Percentiles rank a stretch among this genome's conserved stretches.
These are phyloP conservation scores for Phyllosticta citrichinensis DNA, from an alignment of 2,329 filamentous ascomycete species.

Conservation along the genomic window DNA sequence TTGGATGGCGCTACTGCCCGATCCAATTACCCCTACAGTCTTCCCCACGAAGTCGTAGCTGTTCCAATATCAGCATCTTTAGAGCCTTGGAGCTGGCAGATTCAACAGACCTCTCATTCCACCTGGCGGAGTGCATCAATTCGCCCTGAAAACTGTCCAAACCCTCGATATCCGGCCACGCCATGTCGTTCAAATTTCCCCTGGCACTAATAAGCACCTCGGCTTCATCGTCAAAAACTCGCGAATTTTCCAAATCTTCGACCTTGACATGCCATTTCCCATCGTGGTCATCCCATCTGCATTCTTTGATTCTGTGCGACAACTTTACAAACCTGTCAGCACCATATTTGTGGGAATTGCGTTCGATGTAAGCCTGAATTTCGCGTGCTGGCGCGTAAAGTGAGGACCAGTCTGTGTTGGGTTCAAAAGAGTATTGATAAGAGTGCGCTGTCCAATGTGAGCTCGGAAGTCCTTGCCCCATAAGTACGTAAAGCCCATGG, in stretches of 20 bases:
- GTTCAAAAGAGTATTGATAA: conserved; percentile 35
- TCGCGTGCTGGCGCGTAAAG: conserved; percentile 30
- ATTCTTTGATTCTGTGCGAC: conserved; percentile 24
- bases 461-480: neutral
- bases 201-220: conserved; percentile 25
- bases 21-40: conserved; percentile 26
- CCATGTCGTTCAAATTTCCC: conserved; percentile 22
- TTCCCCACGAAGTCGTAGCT: conserved; percentile 25
- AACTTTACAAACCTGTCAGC: conserved; percentile 30
- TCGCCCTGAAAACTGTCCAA: conserved; percentile 23
- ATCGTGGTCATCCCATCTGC: conserved; percentile 23
- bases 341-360: conserved; percentile 25
- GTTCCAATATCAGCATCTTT: neutral
- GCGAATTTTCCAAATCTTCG: conserved; percentile 22
- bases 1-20: conserved; percentile 30
- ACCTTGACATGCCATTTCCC: conserved; percentile 29
- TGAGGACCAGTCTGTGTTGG: conserved; percentile 31
- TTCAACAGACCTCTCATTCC: conserved; percentile 23
- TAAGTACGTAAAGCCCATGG: neutral
- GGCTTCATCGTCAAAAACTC: conserved; percentile 17
- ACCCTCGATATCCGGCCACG: conserved; percentile 26
- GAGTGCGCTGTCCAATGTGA: conserved; percentile 23
- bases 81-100: neutral
- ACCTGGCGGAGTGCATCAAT: conserved; percentile 26
- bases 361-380: conserved; percentile 29